Base-by-base conservation (phyloP, 139 green algal genomes). In the Pleodorina starrii region DNA sequence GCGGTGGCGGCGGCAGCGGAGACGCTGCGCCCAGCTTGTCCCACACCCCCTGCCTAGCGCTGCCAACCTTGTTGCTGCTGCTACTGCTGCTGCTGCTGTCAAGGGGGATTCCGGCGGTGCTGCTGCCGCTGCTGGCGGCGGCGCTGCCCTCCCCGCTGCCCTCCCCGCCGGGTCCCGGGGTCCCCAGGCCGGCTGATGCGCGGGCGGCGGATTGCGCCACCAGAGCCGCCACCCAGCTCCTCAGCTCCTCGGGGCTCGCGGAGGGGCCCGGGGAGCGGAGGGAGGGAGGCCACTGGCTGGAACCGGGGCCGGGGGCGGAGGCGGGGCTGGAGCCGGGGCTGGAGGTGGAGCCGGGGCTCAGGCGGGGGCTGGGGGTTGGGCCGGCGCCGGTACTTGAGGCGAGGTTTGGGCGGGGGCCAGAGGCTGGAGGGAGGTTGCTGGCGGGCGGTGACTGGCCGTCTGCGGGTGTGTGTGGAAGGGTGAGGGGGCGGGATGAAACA, bases 161-260 rank as follows among this genome's bases (percentile, higher is more conserved):
- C n/a, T 57, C n/a, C n/a, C n/a, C n/a, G n/a, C n/a, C 57, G 5
- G 12, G 57, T 17, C 57, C 57, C 57, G 57, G 57, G 19, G 17
- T 11, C 29, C 57, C 19, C 19, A 68, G 57, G 19, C 57, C 19
- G 19, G 57, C 57, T n/a, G n/a, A n/a, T 32, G 68, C 68, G 7
- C 68, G n/a, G 68, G 68, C 68, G 19, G 68, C 68, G 5, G 68
- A 76, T 35, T 77, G 60, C 7, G 42, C 80, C 60, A 77, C 23
- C 0, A 87, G 40, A 42, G 29, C 44, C 1, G 80, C 59, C 42
- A 87, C 80, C 80, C 80, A 87, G 29, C 27, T 5, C 25, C 80
- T 59, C 7, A 87, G 80, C 42, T 87, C 60, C 42, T 87, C 80
- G 42, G 80, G 17, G 23, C 57, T 75, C 46, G 54, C n/a, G 50